Conservation (phyloP, 805 yeast genomes). For the Candida germanica region DNA sequence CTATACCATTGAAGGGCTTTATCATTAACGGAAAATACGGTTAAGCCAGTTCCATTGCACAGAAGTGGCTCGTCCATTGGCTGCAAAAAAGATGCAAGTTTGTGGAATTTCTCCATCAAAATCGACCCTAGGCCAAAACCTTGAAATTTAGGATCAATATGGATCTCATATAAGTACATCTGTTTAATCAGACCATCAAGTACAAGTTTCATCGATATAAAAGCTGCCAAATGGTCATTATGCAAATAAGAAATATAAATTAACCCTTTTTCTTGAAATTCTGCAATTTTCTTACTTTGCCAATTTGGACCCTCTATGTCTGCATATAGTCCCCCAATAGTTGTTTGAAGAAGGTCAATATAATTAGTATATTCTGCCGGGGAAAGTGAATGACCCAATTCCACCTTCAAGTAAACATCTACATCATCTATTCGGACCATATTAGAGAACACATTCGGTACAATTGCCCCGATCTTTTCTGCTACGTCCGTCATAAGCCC, state of each 20-base stretch:
- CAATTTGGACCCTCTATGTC: conserved; percentile 35
- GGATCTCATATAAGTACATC: conserved; percentile 58
- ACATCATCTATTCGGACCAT: neutral
- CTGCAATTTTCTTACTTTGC: conserved; percentile 40
- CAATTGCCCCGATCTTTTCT: conserved; percentile 8
- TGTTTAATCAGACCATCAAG: conserved; percentile 36
- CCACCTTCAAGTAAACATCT: neutral
- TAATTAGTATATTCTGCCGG: conserved; percentile 7
- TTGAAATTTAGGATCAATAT: conserved; percentile 36
- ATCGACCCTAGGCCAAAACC: conserved; percentile 34
- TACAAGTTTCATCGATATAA: conserved; percentile 46
- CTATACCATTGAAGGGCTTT: conserved; percentile 45
- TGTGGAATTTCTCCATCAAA: conserved; percentile 37
- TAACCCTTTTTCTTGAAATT: conserved; percentile 48
- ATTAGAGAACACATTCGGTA: conserved; percentile 10
- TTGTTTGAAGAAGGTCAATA: conserved; percentile 23
- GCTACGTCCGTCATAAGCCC: conserved; percentile 15
- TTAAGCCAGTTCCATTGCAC: conserved; percentile 35
- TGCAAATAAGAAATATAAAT: conserved; percentile 35
- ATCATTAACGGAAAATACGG: conserved; percentile 49
- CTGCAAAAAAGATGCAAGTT: conserved; percentile 16
- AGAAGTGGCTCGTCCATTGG: neutral
- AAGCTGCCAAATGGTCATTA: conserved; percentile 28
- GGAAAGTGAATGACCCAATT: neutral
- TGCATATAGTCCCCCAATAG: conserved; percentile 26